Conservation (phyloP, 371 early-diverging fungal species). For the Mucor piriformis region DNA sequence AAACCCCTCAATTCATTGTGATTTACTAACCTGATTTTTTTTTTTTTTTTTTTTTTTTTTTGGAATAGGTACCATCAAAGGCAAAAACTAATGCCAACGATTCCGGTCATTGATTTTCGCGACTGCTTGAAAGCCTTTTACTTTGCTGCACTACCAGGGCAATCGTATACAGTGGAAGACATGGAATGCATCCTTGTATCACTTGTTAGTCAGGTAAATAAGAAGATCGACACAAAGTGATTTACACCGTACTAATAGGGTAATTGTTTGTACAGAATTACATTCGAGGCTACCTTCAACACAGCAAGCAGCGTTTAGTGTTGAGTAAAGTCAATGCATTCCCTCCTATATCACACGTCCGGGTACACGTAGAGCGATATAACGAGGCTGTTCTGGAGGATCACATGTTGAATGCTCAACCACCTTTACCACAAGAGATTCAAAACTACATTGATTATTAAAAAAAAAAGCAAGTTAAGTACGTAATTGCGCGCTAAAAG, state of each 20-base stretch:
- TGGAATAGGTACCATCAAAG: neutral
- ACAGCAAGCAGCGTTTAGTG: slow-evolving; percentile 22
- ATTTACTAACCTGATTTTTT: neutral
- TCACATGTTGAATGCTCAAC: slow-evolving; percentile 19
- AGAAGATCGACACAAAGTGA: too few relatives aligned
- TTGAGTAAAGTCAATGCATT: slow-evolving; percentile 36
- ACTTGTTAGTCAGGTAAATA: slow-evolving; percentile 47
- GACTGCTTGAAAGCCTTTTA: slow-evolving; percentile 32
- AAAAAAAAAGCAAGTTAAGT: neutral
- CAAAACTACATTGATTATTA: slow-evolving; percentile 2
- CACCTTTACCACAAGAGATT: slow-evolving; percentile 10
- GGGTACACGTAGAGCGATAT: slow-evolving; percentile 20
- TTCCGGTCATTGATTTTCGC: slow-evolving; percentile 7
- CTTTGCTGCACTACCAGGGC: slow-evolving; percentile 12
- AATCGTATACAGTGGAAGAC: slow-evolving; percentile 27
- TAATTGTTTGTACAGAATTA: slow-evolving; percentile 24
- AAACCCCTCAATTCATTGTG: too few relatives aligned
- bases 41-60: neutral
- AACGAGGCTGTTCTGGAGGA: slow-evolving; percentile 23
- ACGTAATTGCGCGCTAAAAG: too few relatives aligned
- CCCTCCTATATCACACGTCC: slow-evolving; percentile 27
- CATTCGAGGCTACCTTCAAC: slow-evolving; percentile 36
- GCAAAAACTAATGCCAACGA: neutral
- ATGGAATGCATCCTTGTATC: slow-evolving; percentile 47
- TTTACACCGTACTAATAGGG: too few relatives aligned